Conservation (phyloP, 495 filamentous ascomycete genomes). For the Collariella sp. region DNA sequence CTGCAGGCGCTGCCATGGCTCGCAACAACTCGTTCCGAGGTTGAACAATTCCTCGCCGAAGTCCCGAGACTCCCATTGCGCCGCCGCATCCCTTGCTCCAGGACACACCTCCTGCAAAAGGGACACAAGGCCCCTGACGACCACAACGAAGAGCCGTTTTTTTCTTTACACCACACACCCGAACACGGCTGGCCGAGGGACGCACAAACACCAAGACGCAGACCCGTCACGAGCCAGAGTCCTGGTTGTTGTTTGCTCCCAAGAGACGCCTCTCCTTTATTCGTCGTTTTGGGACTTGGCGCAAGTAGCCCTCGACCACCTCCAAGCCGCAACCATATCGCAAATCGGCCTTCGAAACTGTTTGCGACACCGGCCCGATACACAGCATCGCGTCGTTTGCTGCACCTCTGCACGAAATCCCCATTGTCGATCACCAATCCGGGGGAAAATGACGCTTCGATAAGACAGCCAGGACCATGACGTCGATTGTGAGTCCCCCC, state of each 20-base stretch:
- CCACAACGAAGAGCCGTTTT: neutral
- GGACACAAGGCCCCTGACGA: neutral
- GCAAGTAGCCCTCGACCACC: neutral
- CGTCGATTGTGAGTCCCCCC: conserved; percentile 38
- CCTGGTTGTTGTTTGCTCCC: neutral
- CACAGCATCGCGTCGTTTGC: neutral
- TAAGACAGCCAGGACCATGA: conserved; percentile 29
- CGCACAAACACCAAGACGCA: neutral
- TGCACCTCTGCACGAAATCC: neutral
- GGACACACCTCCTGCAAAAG: neutral
- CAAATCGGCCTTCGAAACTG: neutral
- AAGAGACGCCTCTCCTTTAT: neutral
- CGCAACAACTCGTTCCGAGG: conserved; percentile 14
- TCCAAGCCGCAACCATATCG: neutral
- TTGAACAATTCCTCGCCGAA: conserved; percentile 7
- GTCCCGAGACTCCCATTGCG: conserved; percentile 7
- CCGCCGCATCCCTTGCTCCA: too few species aligned
- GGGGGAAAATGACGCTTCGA: conserved; percentile 4
- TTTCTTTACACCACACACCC: neutral
- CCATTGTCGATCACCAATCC: neutral
- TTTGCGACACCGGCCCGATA: neutral
- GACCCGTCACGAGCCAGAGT: too few species aligned
- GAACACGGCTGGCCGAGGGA: too few species aligned
- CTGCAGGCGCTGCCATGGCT: conserved; percentile 11
- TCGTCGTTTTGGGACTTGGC: neutral